Conservation (phyloP, 345 rosid genomes). For the Salix udensis region DNA sequence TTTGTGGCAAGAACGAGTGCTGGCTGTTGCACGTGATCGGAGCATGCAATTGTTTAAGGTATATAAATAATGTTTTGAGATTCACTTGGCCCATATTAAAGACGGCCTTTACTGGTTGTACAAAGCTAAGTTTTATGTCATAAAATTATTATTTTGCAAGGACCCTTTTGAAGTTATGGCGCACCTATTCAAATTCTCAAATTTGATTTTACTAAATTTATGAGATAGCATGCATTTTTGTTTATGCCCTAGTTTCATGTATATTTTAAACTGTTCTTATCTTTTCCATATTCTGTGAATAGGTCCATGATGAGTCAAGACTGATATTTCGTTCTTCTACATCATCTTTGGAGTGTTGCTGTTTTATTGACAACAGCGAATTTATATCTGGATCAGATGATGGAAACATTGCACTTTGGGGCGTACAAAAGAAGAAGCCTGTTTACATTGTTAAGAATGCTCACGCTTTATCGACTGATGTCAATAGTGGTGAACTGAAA, state of each 20-base stretch:
- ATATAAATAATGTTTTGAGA: background rate
- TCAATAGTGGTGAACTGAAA: conserved; percentile 22
- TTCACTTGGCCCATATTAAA: background rate
- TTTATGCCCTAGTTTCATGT: background rate
- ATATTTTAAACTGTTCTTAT: background rate
- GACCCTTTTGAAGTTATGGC: background rate
- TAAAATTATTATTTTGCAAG: background rate
- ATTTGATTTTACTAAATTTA: background rate
- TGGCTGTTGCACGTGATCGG: conserved; percentile 85
- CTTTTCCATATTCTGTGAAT: conserved; percentile 24
- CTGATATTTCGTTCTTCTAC: conserved; percentile 73
- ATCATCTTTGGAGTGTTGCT: conserved; percentile 83
- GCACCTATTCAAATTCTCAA: background rate
- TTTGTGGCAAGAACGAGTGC: conserved; percentile 71
- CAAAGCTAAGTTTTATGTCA: background rate
- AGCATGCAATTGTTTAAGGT: conserved; percentile 72
- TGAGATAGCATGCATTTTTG: background rate
- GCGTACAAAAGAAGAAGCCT: conserved; percentile 65
- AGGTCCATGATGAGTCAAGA: conserved; percentile 80
- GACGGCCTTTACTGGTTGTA: background rate
- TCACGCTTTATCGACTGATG: conserved; percentile 39
- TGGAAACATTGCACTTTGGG: conserved; percentile 87
- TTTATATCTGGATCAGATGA: conserved; percentile 94
- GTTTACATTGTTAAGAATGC: conserved; percentile 66
- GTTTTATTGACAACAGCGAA: conserved; percentile 75